These are phyloP conservation scores for Saccharomycopsis fibuligera DNA, from an alignment of 805 yeast genomes.

Conservation along the genomic window DNA sequence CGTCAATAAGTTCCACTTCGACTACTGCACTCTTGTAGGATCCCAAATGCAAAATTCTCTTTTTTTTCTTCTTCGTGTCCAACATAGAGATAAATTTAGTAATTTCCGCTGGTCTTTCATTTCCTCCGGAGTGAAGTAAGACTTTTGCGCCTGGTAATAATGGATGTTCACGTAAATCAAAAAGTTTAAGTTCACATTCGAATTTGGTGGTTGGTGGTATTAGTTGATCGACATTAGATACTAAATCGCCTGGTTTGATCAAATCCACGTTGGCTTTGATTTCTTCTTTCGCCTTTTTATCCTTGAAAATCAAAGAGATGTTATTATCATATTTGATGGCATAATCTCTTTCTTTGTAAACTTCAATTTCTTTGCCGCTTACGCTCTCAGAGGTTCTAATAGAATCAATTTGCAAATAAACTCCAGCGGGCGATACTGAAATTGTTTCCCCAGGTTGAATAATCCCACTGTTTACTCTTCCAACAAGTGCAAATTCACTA, in stretches of 20 bases:
- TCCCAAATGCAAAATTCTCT: constrained; percentile 49
- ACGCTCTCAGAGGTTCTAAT: constrained; percentile 16
- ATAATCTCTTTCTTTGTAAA: constrained; percentile 9
- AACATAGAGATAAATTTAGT: constrained; percentile 35
- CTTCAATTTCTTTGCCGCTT: constrained; percentile 16
- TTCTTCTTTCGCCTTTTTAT: constrained; percentile 17
- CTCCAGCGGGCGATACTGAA: constrained; percentile 46
- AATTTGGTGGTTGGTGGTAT: constrained; percentile 43
- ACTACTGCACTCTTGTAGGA: constrained; percentile 56
- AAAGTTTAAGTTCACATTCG: constrained; percentile 53
- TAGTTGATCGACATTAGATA: constrained; percentile 41
- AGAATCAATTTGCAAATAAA: constrained; percentile 20
- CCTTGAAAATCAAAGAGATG: constrained; percentile 18
- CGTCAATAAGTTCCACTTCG: constrained; percentile 43
- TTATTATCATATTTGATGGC: constrained; percentile 21
- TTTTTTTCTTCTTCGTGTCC: constrained; percentile 32
- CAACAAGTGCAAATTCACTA: constrained; percentile 47
- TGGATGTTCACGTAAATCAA: constrained; percentile 63
- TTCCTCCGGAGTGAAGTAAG: constrained; percentile 69
- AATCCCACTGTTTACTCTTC: constrained; percentile 62
- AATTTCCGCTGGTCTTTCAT: constrained; percentile 64
- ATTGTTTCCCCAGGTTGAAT: constrained; percentile 68
- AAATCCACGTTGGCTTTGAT: constrained; percentile 34
- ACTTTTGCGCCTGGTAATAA: constrained; percentile 74
- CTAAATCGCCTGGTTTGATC: constrained; percentile 62